These are phyloP conservation scores for Maudiozyma humilis DNA, from an alignment of 1,139 yeast species.

Conservation along the genomic window DNA sequence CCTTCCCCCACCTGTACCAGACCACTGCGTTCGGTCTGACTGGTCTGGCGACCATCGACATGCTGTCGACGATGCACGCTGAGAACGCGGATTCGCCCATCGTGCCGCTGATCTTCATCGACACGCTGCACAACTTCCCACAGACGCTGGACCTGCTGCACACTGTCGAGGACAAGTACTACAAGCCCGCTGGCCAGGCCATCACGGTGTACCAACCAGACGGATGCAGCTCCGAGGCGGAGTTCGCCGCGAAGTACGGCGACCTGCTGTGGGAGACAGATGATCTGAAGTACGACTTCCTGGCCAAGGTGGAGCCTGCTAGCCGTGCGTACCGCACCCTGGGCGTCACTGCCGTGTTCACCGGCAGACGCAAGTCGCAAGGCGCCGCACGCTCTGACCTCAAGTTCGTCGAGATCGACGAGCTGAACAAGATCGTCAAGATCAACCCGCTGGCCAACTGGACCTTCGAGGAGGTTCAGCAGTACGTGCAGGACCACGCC, in stretches of 20 bases:
- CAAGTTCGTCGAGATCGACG: conserved; percentile 70
- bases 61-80: conserved; percentile 50
- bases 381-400: conserved; percentile 77
- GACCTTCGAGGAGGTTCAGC: conserved; percentile 65
- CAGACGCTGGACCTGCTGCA: conserved; percentile 78
- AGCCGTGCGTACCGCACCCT: conserved; percentile 73
- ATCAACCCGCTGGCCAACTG: conserved; percentile 85
- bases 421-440: conserved; percentile 60
- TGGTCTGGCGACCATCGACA: conserved; percentile 81
- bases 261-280: conserved; percentile 75
- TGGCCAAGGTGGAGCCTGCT: conserved; percentile 90
- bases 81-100: conserved; percentile 14
- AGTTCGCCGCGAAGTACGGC: conserved; percentile 63
- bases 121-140: conserved; percentile 87
- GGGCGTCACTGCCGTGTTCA: conserved; percentile 70
- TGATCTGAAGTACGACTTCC: conserved; percentile 72
- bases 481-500: conserved; percentile 55
- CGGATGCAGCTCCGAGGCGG: conserved; percentile 48
- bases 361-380: conserved; percentile 87
- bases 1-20: conserved; percentile 77
- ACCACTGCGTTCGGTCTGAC: conserved; percentile 94
- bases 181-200: conserved; percentile 31
- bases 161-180: conserved; percentile 47
- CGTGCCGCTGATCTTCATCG: conserved; percentile 75
- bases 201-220: conserved; percentile 61